Conservation (phyloP, 805 yeast genomes). For the Saccharomycopsis fibuligera region DNA sequence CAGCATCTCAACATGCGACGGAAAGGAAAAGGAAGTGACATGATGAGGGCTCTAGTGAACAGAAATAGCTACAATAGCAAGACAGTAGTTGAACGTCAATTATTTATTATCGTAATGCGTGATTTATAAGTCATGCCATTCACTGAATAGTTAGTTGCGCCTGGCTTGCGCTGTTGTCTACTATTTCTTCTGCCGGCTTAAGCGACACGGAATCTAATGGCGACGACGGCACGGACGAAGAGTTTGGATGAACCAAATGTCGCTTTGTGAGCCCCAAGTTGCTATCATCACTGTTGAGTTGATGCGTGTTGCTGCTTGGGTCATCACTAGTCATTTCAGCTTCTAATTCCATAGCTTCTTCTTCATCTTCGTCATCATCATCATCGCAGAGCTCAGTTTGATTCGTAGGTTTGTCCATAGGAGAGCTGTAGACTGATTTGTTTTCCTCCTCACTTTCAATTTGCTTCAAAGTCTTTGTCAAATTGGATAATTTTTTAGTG, state of each 20-base stretch:
- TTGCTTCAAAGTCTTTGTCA: not conserved
- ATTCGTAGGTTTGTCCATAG: not conserved
- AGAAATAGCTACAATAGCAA: too few species aligned
- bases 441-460: not conserved
- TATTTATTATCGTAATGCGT: too few species aligned
- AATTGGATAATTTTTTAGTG: not conserved
- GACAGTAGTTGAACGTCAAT: too few species aligned
- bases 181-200: not conserved
- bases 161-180: too few species aligned
- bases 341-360: not conserved
- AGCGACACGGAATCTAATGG: not conserved
- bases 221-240: not conserved
- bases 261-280: not conserved
- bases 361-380: not conserved
- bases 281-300: constrained; percentile 1
- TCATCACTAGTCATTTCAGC: not conserved
- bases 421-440: not conserved
- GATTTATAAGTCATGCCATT: too few species aligned
- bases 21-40: too few species aligned
- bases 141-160: too few species aligned
- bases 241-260: not conserved
- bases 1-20: too few species aligned
- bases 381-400: not conserved
- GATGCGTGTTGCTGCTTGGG: not conserved
- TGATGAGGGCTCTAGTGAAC: too few species aligned